A percentile compares a stretch with the other conserved stretches of the same genome.
phyloP scores from a whole-genome alignment of 2,329 filamentous ascomycete genomes.

The Lachnellula hyalina region DNA sequence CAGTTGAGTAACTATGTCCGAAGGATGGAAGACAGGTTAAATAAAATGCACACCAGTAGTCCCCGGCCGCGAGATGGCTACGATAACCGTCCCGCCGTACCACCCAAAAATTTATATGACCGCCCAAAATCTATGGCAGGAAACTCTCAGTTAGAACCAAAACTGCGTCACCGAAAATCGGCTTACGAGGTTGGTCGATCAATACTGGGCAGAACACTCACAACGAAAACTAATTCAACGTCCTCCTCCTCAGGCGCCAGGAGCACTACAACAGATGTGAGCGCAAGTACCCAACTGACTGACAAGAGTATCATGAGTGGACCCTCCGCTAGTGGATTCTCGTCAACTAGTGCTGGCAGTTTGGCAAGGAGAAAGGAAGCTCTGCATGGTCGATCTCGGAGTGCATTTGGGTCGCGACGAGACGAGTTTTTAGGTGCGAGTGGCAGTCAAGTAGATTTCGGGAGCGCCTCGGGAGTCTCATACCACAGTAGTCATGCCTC shows the following conservation, averaged over 20 bases:
- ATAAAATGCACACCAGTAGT: conserved; percentile 27
- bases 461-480: conserved; percentile 66
- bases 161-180: conserved; percentile 62
- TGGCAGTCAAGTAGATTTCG: conserved; percentile 31
- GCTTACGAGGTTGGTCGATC: conserved; percentile 71
- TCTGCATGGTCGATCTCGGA: conserved; percentile 51
- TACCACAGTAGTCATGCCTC: conserved; percentile 82
- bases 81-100: conserved; percentile 24
- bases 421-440: conserved; percentile 29
- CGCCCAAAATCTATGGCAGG: conserved; percentile 55
- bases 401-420: conserved; percentile 57
- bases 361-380: conserved; percentile 66
- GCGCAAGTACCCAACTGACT: conserved; percentile 70
- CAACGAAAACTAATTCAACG: conserved; percentile 81
- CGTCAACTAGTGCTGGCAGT: conserved; percentile 91
- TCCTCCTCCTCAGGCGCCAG: conserved; percentile 69
- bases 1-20: conserved; percentile 83
- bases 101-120: conserved; percentile 45
- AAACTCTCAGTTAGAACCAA: conserved; percentile 36
- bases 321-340: conserved; percentile 81
- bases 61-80: conserved; percentile 13
- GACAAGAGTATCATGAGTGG: conserved; percentile 91
- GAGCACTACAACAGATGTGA: conserved; percentile 59
- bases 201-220: conserved; percentile 72
- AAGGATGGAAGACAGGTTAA: conserved; percentile 79